Evolutionary conservation across 441 rosid species (phyloP).

Genomic region (Rhodomyrtus psidioides): DNA sequence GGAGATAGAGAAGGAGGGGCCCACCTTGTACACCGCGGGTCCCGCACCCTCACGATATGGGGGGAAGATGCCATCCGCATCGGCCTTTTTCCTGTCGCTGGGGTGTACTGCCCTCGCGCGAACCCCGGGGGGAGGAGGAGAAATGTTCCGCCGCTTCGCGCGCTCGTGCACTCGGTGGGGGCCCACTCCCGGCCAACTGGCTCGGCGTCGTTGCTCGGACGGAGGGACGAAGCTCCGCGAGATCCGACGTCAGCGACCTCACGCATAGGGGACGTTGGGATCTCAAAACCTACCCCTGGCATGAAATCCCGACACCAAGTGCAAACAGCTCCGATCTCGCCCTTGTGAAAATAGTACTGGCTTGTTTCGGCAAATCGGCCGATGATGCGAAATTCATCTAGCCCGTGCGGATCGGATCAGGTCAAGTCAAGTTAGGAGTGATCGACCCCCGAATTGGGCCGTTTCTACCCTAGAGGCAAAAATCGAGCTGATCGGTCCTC

Average conservation of each 20-base stretch:
- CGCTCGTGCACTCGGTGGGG: background rate
- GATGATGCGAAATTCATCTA: background rate
- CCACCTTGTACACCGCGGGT: slow-evolving; percentile 25
- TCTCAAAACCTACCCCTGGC: background rate
- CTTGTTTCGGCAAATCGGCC: background rate
- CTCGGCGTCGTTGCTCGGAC: background rate
- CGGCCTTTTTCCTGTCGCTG: background rate
- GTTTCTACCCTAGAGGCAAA: too few relatives aligned
- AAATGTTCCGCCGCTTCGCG: background rate
- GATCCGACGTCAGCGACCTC: background rate
- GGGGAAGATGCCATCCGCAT: slow-evolving; percentile 8
- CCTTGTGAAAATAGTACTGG: background rate
- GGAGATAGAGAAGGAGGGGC: slow-evolving; percentile 11
- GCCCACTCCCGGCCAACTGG: background rate
- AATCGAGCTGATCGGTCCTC: too few relatives aligned
- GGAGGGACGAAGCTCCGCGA: background rate
- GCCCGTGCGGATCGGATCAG: background rate
- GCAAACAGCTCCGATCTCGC: background rate
- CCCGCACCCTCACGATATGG: slow-evolving; percentile 10
- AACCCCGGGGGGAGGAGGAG: too few relatives aligned
- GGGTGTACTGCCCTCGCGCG: background rate
- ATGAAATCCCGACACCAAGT: background rate
- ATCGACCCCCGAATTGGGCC: too few relatives aligned
- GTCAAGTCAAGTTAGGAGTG: background rate
- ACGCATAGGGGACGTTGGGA: background rate